Evolutionary conservation across 257 asterid species (phyloP), one percentile per base, ranked within the genome.

Genomic region (Lycium barbarum): DNA sequence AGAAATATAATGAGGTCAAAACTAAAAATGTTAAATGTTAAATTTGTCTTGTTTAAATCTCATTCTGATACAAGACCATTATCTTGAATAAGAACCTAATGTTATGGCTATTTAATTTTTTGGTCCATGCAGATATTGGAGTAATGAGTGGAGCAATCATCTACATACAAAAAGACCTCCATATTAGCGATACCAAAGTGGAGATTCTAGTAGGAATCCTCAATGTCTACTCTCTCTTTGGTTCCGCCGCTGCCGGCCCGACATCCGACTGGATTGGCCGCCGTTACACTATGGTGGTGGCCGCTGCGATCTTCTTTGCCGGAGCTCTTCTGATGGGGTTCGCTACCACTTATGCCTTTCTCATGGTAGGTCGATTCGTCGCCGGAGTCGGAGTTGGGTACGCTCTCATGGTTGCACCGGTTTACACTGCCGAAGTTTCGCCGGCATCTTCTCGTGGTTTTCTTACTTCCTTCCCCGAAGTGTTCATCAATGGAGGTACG

Each of bases 381-480:
- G 96, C 95, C 85, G 98, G 99, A 14, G 86, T 96, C 14, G 99
- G 97, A 9, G 98, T 96, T 47, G 99, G 99, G 18, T 96, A 92
- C 45, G 99, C 98, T 4, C 95, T 94, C 82, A 96, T 94, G 99
- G 92, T 96, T 4, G 99, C 98, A 40, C 99, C 98, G 35, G 99
- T 96, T 35, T 96, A 96, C 90, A 92, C 99, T 45, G 94, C 99
- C 15, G 98, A 96, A 94, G 92, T 96, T 35, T 80, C 99, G 40
- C 99, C 98, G 92, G 97, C 98, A 17, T 89, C 98, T 14, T 88
- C 94, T 45, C 94, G 98, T 6, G 99, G 98, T 15, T 94, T 94
- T 87, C 97, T 96, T 71, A 82, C 95, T 65, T 96, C 99, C 65
- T 96, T 96, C 85, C 98, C 99, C 10, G 98, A 94, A 87, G 98